Conservation (phyloP, 352 stramenopile species). For the Globisporangium polare region DNA sequence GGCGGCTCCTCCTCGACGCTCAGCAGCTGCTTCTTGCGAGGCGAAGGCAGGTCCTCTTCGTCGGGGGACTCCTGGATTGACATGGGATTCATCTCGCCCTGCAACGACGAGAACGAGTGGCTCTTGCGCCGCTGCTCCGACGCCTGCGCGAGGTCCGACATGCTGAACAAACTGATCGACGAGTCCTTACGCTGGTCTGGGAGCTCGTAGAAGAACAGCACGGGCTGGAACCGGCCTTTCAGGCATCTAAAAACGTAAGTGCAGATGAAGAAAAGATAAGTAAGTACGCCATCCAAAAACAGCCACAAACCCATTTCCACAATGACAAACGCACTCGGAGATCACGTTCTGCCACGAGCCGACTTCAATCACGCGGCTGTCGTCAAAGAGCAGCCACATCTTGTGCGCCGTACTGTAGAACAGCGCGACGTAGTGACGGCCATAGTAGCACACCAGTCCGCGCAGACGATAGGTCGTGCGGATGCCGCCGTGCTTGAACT, state of each 20-base stretch:
- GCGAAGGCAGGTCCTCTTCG: conserved; percentile 29
- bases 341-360: conserved; percentile 76
- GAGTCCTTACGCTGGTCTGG: conserved; percentile 80
- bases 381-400: conserved; percentile 85
- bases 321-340: conserved; percentile 26
- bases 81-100: conserved; percentile 32
- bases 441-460: conserved; percentile 86
- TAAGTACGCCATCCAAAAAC: not conserved
- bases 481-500: conserved; percentile 66
- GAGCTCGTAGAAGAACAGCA: conserved; percentile 83
- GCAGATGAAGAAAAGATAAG: too few relatives aligned
- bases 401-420: conserved; percentile 86
- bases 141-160: conserved; percentile 32
- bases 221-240: conserved; percentile 78
- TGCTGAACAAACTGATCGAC: conserved; percentile 58
- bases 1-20: conserved; percentile 32
- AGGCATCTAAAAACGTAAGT: conserved; percentile 34
- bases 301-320: not conserved
- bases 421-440: conserved; percentile 74
- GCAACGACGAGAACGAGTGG: conserved; percentile 53
- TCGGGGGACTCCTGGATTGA: conserved; percentile 53
- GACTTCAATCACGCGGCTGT: conserved; percentile 74
- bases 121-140: conserved; percentile 44
- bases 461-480: conserved; percentile 74
- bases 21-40: conserved; percentile 26